These are phyloP conservation scores for Salix viminalis DNA, from an alignment of 345 rosid genomes.

Conservation along the genomic window DNA sequence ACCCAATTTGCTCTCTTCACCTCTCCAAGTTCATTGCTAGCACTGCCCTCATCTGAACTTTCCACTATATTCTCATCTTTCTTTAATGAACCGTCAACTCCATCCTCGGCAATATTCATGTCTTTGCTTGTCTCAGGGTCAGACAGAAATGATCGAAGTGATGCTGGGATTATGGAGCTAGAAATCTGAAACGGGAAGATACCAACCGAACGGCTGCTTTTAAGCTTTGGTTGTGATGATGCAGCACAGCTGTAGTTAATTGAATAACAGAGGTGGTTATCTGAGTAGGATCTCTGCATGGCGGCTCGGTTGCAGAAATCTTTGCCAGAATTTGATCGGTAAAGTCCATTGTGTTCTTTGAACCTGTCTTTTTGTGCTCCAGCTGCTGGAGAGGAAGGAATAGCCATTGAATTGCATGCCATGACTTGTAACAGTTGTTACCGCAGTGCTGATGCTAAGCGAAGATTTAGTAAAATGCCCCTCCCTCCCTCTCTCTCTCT, in stretches of 20 bases:
- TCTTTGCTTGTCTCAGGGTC: conserved; percentile 52
- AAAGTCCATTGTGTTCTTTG: conserved; percentile 49
- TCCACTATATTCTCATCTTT: conserved; percentile 20
- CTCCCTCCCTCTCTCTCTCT: background rate
- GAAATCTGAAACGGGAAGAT: conserved; percentile 58
- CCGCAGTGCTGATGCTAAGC: background rate
- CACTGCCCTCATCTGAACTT: conserved; percentile 15
- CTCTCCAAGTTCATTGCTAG: conserved; percentile 19
- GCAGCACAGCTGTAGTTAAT: conserved; percentile 37
- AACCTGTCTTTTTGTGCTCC: conserved; percentile 25
- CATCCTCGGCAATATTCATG: conserved; percentile 5
- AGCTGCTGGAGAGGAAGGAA: conserved; percentile 42
- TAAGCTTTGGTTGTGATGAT: conserved; percentile 45
- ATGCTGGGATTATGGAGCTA: conserved; percentile 46
- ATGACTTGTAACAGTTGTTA: conserved; percentile 23
- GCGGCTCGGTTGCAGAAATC: conserved; percentile 40
- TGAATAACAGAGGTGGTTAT: conserved; percentile 53
- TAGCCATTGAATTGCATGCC: conserved; percentile 48
- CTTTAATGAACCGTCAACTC: background rate
- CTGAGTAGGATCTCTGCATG: conserved; percentile 58
- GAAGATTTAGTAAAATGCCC: background rate
- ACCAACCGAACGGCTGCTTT: conserved; percentile 51
- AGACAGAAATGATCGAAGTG: conserved; percentile 48
- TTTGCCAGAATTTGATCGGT: conserved; percentile 49
- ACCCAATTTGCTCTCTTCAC: conserved; percentile 68